These are phyloP conservation scores for Elymus sibiricus DNA, from an alignment of 176 grass and related monocot species.

Conservation along the genomic window DNA sequence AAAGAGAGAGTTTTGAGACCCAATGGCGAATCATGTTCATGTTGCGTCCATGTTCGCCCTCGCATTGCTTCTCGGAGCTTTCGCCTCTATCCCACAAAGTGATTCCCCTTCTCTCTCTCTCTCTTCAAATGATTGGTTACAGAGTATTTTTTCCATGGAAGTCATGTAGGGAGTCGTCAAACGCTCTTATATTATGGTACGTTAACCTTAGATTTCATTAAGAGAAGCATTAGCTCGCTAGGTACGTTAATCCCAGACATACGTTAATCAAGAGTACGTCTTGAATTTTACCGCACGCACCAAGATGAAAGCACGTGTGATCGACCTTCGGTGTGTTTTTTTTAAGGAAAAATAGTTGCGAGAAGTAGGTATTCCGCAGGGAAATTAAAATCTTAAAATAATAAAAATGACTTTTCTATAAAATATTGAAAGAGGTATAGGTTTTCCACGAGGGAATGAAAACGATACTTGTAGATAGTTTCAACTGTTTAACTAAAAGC, in stretches of 20 bases:
- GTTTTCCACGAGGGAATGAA: neutral
- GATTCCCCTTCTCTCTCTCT: neutral
- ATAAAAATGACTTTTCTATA: too few relatives aligned
- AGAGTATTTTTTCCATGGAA: neutral
- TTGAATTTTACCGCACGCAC: too few relatives aligned
- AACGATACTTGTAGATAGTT: neutral
- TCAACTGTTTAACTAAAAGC: neutral
- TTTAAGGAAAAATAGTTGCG: too few relatives aligned
- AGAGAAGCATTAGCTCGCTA: too few relatives aligned
- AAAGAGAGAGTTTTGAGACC: neutral
- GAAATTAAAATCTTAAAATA: too few relatives aligned
- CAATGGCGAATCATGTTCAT: slow-evolving; percentile 52
- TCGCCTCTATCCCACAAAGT: slow-evolving; percentile 47
- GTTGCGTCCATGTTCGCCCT: slow-evolving; percentile 45
- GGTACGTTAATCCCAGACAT: too few relatives aligned
- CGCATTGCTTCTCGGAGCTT: slow-evolving; percentile 43
- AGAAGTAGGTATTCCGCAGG: too few relatives aligned
- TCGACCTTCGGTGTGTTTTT: too few relatives aligned
- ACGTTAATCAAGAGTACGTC: too few relatives aligned
- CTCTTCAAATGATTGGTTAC: neutral
- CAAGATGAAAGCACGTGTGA: too few relatives aligned
- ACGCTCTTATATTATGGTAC: too few relatives aligned
- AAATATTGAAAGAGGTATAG: neutral
- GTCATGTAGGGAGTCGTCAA: neutral
- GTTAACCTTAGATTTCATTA: neutral